Evolutionary conservation across 805 yeast genomes (phyloP), one percentile per base, ranked within the genome.

Genomic region (Pachysolen tannophilus): DNA sequence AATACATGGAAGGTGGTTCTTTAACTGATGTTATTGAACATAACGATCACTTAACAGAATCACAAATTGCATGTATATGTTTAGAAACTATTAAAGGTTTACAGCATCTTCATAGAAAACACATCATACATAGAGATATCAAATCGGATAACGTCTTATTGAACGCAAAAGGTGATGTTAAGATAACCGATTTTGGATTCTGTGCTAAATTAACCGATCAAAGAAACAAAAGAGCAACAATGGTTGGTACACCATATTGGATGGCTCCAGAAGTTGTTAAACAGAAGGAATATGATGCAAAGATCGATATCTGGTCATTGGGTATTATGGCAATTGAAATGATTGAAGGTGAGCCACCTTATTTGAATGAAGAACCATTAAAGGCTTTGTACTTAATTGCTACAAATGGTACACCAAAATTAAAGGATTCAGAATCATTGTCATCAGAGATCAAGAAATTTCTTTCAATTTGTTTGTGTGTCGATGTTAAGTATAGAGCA

Each of bases 191-290:
- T 64, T 92, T 92, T 58, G 90, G 71, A 1, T 92, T 90, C 63
- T 92, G 98, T 62, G 99, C 98, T 0, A 94, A 88, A 58, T 69
- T 83, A 41, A 83, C 82, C 25, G 94, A 82, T 44, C 72, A 74
- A 36, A 82, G 83, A 44, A 65, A 82, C 37, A 88, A 90, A 57
- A 77, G 99, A 55, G 87, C 95, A 3, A 92, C 99, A 4, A 86
- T 92, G 95, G 98, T 92, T 13, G 99, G 99, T 11, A 92, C 99
- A 0, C 98, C 99, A 10, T 92, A 92, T 56, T 92, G 99, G 99
- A 92, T 92, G 99, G 99, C 99, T 0, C 99, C 99, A 1, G 99
- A 92, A 57, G 96, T 92, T 35, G 96, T 92, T 19, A 77, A 88
- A 14, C 76, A 94, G 47, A 88, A 87, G 56, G 96, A 88, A 52